Evolutionary conservation across 2,329 filamentous ascomycete genomes (phyloP).

Genomic region (Didymella arachidicola): DNA sequence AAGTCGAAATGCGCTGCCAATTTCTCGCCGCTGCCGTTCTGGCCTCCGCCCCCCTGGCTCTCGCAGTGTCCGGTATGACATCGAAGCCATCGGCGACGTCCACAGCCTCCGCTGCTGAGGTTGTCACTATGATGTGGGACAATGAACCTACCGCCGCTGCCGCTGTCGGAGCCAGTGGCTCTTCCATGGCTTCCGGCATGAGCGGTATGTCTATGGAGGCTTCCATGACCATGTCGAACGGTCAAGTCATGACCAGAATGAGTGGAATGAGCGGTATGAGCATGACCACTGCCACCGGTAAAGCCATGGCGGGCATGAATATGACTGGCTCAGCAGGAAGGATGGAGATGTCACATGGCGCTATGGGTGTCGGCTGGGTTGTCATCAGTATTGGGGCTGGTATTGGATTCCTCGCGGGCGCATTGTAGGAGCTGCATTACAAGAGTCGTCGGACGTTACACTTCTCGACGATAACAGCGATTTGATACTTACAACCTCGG

Average conservation of each 20-base stretch:
- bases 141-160: constrained; percentile 12
- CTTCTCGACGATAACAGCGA: background rate
- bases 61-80: constrained; percentile 19
- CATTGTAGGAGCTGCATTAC: constrained; percentile 10
- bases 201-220: constrained; percentile 42
- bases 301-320: constrained; percentile 49
- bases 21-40: constrained; percentile 17
- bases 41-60: constrained; percentile 15
- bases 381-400: constrained; percentile 32
- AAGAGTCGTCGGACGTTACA: background rate
- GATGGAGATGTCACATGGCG: constrained; percentile 16
- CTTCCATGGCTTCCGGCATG: constrained; percentile 47
- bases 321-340: constrained; percentile 23
- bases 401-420: constrained; percentile 21
- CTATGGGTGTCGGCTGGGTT: constrained; percentile 20
- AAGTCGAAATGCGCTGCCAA: constrained; percentile 15
- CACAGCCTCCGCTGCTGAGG: constrained; percentile 14
- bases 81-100: constrained; percentile 18
- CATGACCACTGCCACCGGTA: constrained; percentile 51
- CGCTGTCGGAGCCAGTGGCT: background rate
- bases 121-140: constrained; percentile 33
- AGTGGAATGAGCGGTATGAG: constrained; percentile 19
- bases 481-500: background rate
- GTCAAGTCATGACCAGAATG: constrained; percentile 11
- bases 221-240: constrained; percentile 37